phyloP scores from a whole-genome alignment of 495 filamentous ascomycete species.

The Xylaria venustula region DNA sequence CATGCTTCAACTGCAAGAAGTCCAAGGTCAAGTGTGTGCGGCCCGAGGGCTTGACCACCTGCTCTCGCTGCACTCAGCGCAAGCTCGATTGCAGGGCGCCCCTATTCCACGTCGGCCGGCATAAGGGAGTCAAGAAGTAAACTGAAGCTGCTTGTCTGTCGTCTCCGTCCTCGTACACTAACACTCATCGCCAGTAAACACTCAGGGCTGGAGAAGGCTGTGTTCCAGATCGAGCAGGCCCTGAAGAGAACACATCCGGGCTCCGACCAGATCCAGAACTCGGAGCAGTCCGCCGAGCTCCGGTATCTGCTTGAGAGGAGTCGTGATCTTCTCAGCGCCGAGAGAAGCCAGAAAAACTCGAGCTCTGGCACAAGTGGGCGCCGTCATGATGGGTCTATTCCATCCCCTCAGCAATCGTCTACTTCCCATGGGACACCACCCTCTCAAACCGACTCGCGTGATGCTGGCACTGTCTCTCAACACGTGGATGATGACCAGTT shows the following conservation, averaged over 20 bases:
- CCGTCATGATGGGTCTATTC: conserved; percentile 21
- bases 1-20: conserved; percentile 65
- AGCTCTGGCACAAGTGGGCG: conserved; percentile 17
- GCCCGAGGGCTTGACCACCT: conserved; percentile 50
- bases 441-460: conserved; percentile 28
- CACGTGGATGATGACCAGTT: conserved; percentile 47
- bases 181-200: conserved; percentile 55
- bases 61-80: conserved; percentile 61
- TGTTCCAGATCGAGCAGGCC: conserved; percentile 71
- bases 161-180: background rate
- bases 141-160: conserved; percentile 21
- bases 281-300: conserved; percentile 55
- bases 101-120: conserved; percentile 66
- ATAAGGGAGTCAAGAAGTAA: conserved; percentile 75
- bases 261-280: conserved; percentile 46
- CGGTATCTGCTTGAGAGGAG: conserved; percentile 54
- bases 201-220: conserved; percentile 68
- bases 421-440: conserved; percentile 27
- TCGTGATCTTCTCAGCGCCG: conserved; percentile 35
- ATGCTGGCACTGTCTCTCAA: conserved; percentile 19
- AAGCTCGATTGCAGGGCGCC: conserved; percentile 62
- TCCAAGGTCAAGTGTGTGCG: conserved; percentile 64
- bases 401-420: conserved; percentile 30
- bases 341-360: conserved; percentile 16
- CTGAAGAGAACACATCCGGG: conserved; percentile 60